Base-by-base conservation (phyloP, 1,139 yeast genomes). In the Yamadazyma dushanensis region DNA sequence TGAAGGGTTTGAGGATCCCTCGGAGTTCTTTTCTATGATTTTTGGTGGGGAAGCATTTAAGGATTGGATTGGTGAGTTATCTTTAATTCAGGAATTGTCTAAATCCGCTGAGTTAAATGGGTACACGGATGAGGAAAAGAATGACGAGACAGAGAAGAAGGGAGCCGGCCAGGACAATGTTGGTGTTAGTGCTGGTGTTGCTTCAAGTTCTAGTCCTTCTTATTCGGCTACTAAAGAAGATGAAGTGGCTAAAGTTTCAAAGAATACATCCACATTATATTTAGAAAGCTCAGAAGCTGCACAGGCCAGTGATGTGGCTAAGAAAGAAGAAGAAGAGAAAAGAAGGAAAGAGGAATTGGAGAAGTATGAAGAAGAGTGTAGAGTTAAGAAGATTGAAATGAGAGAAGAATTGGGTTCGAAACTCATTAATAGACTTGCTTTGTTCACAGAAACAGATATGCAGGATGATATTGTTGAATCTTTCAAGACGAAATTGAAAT, bases 31-130 rank as follows among this genome's bases (percentile, higher is more conserved):
- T 55, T 74, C 78, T 15, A 73, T 76, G 62, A 81, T 83, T 20
- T 83, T 83, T 57, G 94, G 94, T 37, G 94, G 94, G 34, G 96
- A 86, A 41, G 92, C 94, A 2, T 90, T 90, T 60, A 78, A 74
- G 32, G 85, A 83, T 38, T 83, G 89, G 83, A 81, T 84, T 44
- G 94, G 92, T 2, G 87, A 83, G 44, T 70, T 83, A 43, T 72
- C 82, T 5, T 66, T 83, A 59, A 59, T 83, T 43, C 75, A 73
- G 43, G 84, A 80, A 44, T 61, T 83, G 48, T 60, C 77, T 18
- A 76, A 79, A 42, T 73, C 80, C 3, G 76, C 81, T 8, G 85
- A 77, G 36, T 63, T 73, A 19, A 54, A 69, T 1, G 73, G 73
- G 2, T 59, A 63, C 32, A 46, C 43, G 10, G 46, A 57, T 30